A percentile compares a stretch with the other conserved stretches of the same genome.
phyloP scores from a whole-genome alignment of 768 basidiomycete genomes.

The Psilocybe sp. region DNA sequence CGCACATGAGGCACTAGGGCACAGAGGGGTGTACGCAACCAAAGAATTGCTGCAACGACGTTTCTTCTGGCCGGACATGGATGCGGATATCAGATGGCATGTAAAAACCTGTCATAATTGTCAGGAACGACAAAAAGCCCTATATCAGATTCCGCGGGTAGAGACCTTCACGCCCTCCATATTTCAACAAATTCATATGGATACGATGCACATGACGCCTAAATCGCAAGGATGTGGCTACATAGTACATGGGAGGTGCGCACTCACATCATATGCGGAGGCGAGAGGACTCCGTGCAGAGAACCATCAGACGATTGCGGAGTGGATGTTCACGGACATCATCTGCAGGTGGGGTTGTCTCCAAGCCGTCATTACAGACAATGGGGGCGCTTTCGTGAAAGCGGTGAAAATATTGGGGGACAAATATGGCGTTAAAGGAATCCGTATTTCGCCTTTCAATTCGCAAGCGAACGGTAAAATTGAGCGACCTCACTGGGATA shows the following conservation, averaged over 20 bases:
- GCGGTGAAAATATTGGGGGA: slow-evolving; percentile 14
- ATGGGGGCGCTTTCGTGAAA: slow-evolving; percentile 20
- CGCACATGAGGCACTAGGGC: no score
- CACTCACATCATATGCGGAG: slow-evolving; percentile 19
- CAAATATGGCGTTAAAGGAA: slow-evolving; percentile 20
- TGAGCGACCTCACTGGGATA: no score
- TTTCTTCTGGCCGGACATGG: slow-evolving; percentile 5
- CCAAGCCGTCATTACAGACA: slow-evolving; percentile 39
- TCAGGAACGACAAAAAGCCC: slow-evolving; percentile 16
- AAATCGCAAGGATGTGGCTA: no score
- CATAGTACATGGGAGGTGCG: no score
- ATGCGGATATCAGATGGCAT: slow-evolving; percentile 21
- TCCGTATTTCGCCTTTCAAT: no score
- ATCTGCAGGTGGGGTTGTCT: no score
- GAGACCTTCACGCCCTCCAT: slow-evolving; percentile 11
- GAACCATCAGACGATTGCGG: slow-evolving; percentile 13
- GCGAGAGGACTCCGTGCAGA: slow-evolving; percentile 17
- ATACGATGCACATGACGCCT: no score
- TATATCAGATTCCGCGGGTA: slow-evolving; percentile 14
- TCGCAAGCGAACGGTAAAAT: no score
- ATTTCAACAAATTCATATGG: no score
- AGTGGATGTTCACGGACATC: slow-evolving; percentile 26
- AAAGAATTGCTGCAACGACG: no score
- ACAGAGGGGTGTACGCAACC: no score
- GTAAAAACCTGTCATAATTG: slow-evolving; percentile 21